Evolutionary conservation across 2,329 filamentous ascomycete species (phyloP).

Genomic region (Sclerotinia subarctica): DNA sequence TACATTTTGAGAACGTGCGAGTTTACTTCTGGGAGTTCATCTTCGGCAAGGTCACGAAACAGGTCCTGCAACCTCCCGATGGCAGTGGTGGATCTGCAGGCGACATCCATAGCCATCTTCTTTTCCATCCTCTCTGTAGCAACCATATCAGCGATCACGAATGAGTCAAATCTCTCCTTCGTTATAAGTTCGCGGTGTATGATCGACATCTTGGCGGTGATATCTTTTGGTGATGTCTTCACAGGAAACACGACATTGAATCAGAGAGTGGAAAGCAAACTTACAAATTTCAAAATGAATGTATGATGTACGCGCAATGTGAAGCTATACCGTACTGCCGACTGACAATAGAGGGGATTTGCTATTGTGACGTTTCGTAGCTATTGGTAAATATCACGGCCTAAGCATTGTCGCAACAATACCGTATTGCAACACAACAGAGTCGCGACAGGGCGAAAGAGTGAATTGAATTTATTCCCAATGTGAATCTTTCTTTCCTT

Average conservation of each 20-base stretch:
- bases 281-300: neutral
- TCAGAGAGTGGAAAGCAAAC: neutral
- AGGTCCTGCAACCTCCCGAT: conserved; percentile 9
- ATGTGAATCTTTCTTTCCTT: neutral
- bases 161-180: neutral
- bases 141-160: conserved; percentile 2
- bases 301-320: conserved; percentile 5
- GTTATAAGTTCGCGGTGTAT: neutral
- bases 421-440: conserved; percentile 18
- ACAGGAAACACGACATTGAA: neutral
- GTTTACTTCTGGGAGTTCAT: conserved; percentile 20
- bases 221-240: neutral
- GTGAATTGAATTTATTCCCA: conserved; percentile 5
- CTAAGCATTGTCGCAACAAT: conserved; percentile 33
- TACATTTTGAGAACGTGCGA: conserved; percentile 1
- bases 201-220: neutral
- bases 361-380: conserved; percentile 19
- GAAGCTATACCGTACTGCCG: neutral
- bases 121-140: conserved; percentile 14
- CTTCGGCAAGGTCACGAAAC: conserved; percentile 6
- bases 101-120: conserved; percentile 10
- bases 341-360: conserved; percentile 5
- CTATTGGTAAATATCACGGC: conserved; percentile 30
- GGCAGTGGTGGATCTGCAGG: neutral
- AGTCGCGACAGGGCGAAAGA: conserved; percentile 15